Evolutionary conservation across 495 filamentous ascomycete species (phyloP), one percentile per base, ranked within the genome.

Genomic region (Penicillium atrosanguineum): DNA sequence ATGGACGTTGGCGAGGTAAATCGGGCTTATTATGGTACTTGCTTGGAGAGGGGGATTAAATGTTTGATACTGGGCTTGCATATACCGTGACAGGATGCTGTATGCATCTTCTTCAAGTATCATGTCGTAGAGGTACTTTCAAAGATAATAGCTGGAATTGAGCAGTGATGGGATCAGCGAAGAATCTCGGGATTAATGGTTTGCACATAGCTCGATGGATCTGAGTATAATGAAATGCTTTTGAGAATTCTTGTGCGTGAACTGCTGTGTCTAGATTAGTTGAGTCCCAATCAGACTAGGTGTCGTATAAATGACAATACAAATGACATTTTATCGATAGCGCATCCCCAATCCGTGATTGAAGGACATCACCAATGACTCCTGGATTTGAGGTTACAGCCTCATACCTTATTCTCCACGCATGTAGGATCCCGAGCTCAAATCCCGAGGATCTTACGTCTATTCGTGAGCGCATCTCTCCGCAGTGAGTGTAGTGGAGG

Each of bases 401-500:
- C 31, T 34, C 12, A 14, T 8, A 34, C 31, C 14, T 34, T 34
- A 34, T 15, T 34, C 31, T 14, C 28, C 31, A 1, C 31, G 31
- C 9, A 15, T 14, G 12, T 34, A 12, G 12, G 31, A 34, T 34
- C 31, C 31, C 31, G 31, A 34, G 11, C 31, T 34, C 31, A 34
- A 14, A 34, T 34, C 38, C n/a, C 38, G 19, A 4, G 16, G 38
- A 40, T 14, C 8, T 1, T 40, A 19, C 18, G 38, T 18, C 19
- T 40, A 4, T 19, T 40, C 23, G n/a, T 12, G 23, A 41, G 25
- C 48, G 48, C 49, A 25, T 26, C 16, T 52, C 39, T n/a, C 49
- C 49, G 49, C 29, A 28, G 44, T 25, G 12, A 38, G 7, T 16
- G 36, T 11, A 28, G 49, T 52, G 49, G 49, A 52, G 49, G 41